Conservation (phyloP, 2,329 filamentous ascomycete species). For the Colletotrichum graminicola region DNA sequence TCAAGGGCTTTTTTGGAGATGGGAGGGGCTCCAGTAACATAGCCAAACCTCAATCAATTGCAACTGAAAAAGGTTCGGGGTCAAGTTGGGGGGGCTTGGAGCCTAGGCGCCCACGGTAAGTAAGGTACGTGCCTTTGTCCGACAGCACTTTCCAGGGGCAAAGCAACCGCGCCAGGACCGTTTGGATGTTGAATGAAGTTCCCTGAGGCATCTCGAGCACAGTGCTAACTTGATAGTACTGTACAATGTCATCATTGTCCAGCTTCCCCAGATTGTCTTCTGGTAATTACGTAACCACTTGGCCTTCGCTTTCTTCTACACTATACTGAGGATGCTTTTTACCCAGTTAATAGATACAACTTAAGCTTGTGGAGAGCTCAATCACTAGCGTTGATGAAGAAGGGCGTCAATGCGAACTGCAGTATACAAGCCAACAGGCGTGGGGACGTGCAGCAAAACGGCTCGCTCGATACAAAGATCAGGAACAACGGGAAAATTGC, state of each 20-base stretch:
- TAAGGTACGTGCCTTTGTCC: slow-evolving; percentile 9
- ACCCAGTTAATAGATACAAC: slow-evolving; percentile 1
- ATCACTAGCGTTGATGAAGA: too few relatives aligned
- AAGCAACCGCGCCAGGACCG: slow-evolving; percentile 24
- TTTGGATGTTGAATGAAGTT: slow-evolving; percentile 1
- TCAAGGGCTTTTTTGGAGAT: slow-evolving; percentile 22
- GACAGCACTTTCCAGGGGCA: slow-evolving; percentile 4
- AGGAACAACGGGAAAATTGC: not conserved
- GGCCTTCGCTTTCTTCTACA: slow-evolving; percentile 1
- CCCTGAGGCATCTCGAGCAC: not conserved
- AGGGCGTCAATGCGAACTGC: not conserved
- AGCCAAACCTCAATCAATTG: slow-evolving; percentile 13
- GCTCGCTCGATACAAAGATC: not conserved
- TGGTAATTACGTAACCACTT: not conserved
- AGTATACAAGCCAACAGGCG: too few relatives aligned
- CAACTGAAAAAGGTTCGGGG: slow-evolving; percentile 17
- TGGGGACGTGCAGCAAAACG: not conserved
- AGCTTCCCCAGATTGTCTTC: slow-evolving; percentile 32
- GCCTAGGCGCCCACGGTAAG: not conserved
- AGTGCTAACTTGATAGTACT: not conserved
- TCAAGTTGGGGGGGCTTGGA: slow-evolving; percentile 4
- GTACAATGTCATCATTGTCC: slow-evolving; percentile 29
- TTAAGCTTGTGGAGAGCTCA: not conserved
- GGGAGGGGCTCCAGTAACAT: slow-evolving; percentile 30
- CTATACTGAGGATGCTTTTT: slow-evolving; percentile 21